Conservation (phyloP, 352 stramenopile species). For the Globisporangium rhizosaccharum region DNA sequence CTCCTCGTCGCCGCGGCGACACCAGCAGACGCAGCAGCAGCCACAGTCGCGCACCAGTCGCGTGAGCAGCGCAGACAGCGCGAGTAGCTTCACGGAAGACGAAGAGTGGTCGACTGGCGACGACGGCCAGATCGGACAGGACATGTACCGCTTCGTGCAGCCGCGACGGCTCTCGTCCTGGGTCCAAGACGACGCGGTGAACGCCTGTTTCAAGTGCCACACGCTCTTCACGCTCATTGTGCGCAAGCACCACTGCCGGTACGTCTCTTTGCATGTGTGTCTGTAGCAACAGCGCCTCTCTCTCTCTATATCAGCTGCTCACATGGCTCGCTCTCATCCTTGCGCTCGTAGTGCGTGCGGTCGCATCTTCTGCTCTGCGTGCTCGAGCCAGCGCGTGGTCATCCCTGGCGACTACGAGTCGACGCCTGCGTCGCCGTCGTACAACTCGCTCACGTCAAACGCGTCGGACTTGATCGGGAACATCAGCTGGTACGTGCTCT, state of each 20-base stretch:
- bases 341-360: constrained; percentile 41
- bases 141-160: constrained; percentile 85
- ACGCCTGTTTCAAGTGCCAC: constrained; percentile 85
- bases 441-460: constrained; percentile 64
- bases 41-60: constrained; percentile 17
- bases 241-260: constrained; percentile 81
- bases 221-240: constrained; percentile 72
- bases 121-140: constrained; percentile 40
- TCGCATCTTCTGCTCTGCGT: constrained; percentile 76
- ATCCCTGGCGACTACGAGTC: constrained; percentile 78
- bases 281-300: neutral
- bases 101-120: constrained; percentile 57
- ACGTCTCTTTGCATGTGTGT: neutral
- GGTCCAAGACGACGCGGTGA: constrained; percentile 83
- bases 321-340: neutral
- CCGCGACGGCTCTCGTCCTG: constrained; percentile 69
- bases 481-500: constrained; percentile 78
- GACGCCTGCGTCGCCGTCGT: constrained; percentile 54
- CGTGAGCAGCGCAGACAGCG: constrained; percentile 1
- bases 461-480: constrained; percentile 74
- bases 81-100: constrained; percentile 40
- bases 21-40: neutral
- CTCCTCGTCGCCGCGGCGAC: neutral
- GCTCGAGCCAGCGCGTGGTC: constrained; percentile 77
- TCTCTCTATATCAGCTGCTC: neutral